These are phyloP conservation scores for Xylariaceae sp. DNA, from an alignment of 2,329 filamentous ascomycete genomes.

Conservation along the genomic window DNA sequence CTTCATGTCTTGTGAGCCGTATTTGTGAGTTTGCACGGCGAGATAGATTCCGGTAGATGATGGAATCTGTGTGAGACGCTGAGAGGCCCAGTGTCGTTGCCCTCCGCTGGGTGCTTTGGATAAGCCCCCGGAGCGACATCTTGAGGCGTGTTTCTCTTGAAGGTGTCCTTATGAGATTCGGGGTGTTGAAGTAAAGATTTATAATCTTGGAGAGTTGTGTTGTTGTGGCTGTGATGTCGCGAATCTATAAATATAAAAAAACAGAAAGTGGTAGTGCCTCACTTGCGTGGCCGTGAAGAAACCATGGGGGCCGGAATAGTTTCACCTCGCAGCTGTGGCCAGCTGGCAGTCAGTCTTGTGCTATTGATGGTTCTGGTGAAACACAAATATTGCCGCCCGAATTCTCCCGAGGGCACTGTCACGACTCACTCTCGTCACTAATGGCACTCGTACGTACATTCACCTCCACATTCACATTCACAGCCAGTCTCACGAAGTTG, in stretches of 20 bases:
- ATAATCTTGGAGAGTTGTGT: no score
- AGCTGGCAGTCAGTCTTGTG: background rate
- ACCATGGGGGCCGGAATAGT: background rate
- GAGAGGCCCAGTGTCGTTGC: background rate
- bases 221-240: background rate
- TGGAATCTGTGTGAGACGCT: background rate
- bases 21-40: background rate
- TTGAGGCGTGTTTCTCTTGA: background rate
- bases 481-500: no score
- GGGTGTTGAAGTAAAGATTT: no score
- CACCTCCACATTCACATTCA: no score
- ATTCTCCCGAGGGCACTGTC: no score
- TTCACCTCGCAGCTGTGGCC: background rate
- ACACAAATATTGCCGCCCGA: no score
- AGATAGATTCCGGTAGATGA: background rate
- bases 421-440: no score
- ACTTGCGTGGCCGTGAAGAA: background rate
- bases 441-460: no score
- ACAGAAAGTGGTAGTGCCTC: no score
- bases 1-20: background rate
- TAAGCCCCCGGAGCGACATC: conserved; percentile 5
- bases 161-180: background rate
- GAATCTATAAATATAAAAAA: background rate
- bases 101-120: background rate
- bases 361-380: no score